These are phyloP conservation scores for Hansenula anomala DNA, from an alignment of 1,139 yeast genomes.

Conservation along the genomic window DNA sequence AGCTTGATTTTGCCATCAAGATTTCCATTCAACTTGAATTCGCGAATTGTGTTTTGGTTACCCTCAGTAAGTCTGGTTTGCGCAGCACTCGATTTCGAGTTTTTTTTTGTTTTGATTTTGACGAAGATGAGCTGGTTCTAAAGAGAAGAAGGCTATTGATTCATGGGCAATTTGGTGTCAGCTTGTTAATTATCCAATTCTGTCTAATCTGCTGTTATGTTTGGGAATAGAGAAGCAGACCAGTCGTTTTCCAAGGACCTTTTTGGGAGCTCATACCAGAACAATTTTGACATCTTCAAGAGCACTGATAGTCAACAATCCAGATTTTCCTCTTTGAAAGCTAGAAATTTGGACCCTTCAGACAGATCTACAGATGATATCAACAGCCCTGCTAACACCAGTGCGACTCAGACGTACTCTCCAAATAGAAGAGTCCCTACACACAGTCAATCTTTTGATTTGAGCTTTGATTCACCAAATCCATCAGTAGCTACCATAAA, in stretches of 20 bases:
- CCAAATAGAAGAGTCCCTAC: slow-evolving; percentile 22
- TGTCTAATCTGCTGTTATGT: too few relatives aligned
- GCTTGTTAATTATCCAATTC: too few relatives aligned
- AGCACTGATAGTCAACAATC: slow-evolving; percentile 9
- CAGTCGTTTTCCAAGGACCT: slow-evolving; percentile 17
- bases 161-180: too few relatives aligned
- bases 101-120: not conserved
- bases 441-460: slow-evolving; percentile 15
- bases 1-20: too few relatives aligned
- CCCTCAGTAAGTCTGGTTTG: not conserved
- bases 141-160: not conserved
- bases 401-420: slow-evolving; percentile 4
- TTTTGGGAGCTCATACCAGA: slow-evolving; percentile 20
- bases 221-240: slow-evolving; percentile 1
- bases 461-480: slow-evolving; percentile 14
- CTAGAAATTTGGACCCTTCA: slow-evolving; percentile 6
- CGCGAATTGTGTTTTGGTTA: not conserved
- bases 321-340: slow-evolving; percentile 17
- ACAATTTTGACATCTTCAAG: slow-evolving; percentile 17
- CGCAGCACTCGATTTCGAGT: not conserved
- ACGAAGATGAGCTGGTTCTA: not conserved
- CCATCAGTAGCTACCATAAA: slow-evolving; percentile 19
- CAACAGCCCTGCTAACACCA: slow-evolving; percentile 7
- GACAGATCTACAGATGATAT: slow-evolving; percentile 19
- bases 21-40: not conserved